Base-by-base conservation (phyloP, 495 filamentous ascomycete species). In the Friedmanniomyces simplex region DNA sequence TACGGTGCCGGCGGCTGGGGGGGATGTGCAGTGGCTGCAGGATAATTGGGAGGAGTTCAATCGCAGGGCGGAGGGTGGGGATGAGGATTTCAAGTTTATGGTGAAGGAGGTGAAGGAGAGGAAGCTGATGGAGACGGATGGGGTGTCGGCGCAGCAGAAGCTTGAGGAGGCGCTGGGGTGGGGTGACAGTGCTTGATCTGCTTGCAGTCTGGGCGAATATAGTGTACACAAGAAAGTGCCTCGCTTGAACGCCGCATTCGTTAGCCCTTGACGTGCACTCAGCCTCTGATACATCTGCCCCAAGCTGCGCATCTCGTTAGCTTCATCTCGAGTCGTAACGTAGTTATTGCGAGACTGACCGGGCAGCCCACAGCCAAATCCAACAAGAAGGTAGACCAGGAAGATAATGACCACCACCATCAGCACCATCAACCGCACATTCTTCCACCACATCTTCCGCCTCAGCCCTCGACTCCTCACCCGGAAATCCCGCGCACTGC, bases 361-460 rank as follows among this genome's bases (percentile, higher is more conserved):
- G 51, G 85, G 85, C 51, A 89, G 64, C 16, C 85, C 85, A 74
- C 85, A 89, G 4, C 84, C 85, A 70, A 86, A 80, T 0, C 85
- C 85, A 13, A 89, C 77, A 61, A 88, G 82, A 18, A 89, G 67
- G 69, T 89, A 89, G 4, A 97, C 63, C 73, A 99, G 80, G 71
- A 99, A 86, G 14, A 89, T 70, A 36, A 94, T 69, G 42, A 97
- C 93, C 48, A 96, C 63, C 1, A 77, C 81, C 63, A 99, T 71
- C 65, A 99, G 69, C 36, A 82, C 82, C 90, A 97, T 96, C 67
- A 76, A 58, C 62, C 94, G 93, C 20, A 91, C 79, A 74, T 98
- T 98, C 84, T 98, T 98, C 91, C 91, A 99, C 93, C 93, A 99
- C 94, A 97, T 97, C 66, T 82, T 76, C 70, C 93, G 77, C 74